Evolutionary conservation across 257 asterid genomes (phyloP).

Genomic region (Galeopsis tetrahit): DNA sequence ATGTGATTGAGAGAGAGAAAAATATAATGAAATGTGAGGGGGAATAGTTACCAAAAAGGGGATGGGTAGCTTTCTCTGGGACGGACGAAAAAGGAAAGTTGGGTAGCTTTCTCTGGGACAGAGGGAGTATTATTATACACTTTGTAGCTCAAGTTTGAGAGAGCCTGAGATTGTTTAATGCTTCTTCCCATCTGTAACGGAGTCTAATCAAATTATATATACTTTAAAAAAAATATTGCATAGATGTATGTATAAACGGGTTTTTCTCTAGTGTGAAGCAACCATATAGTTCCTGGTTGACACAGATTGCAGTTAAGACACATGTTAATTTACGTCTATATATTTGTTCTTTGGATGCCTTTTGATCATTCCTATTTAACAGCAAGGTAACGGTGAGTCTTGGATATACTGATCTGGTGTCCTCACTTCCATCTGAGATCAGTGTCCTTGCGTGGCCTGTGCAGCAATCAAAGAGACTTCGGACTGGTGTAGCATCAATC

Average conservation of each 20-base stretch:
- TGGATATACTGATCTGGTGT: constrained; percentile 72
- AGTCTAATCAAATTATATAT: no score
- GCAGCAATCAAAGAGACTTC: constrained; percentile 51
- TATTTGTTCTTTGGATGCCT: background rate
- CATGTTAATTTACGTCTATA: background rate
- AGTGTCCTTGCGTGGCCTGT: constrained; percentile 89
- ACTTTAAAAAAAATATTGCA: no score
- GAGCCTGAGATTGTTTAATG: background rate
- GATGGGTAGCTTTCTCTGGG: no score
- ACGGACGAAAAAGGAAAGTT: no score
- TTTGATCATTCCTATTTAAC: constrained; percentile 36
- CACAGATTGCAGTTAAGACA: background rate
- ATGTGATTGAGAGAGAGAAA: no score
- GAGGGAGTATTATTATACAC: no score
- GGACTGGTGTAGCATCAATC: constrained; percentile 34
- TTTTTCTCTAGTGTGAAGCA: background rate
- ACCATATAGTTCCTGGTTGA: background rate
- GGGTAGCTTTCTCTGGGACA: no score
- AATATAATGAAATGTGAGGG: no score
- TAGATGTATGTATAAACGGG: background rate
- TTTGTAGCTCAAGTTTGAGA: background rate
- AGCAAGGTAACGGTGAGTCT: constrained; percentile 88
- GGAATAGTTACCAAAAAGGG: no score
- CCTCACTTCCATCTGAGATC: constrained; percentile 76
- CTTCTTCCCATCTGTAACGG: background rate